Evolutionary conservation across 208 protist genomes (phyloP).

Genomic region (Endotrypanum monterogeii): DNA sequence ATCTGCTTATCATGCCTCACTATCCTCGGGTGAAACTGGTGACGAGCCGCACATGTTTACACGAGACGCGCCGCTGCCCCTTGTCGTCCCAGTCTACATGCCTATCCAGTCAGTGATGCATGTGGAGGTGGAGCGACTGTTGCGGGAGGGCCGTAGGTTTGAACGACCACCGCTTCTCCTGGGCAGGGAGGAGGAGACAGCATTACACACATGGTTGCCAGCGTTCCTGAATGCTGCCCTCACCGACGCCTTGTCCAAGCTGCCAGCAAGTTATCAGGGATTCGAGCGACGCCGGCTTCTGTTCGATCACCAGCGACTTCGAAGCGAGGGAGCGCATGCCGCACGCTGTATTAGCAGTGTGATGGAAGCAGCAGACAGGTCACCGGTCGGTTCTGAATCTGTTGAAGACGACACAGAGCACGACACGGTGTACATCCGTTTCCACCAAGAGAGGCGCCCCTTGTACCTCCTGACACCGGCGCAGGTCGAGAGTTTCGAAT

Average conservation of each 20-base stretch:
- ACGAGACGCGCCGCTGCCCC: neutral
- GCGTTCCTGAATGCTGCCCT: conserved; percentile 14
- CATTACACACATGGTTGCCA: conserved; percentile 29
- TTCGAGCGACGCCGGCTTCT: conserved; percentile 12
- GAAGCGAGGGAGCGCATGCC: conserved; percentile 11
- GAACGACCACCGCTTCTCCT: neutral
- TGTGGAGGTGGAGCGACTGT: conserved; percentile 37
- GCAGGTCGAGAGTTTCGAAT: conserved; percentile 10
- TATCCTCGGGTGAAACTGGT: neutral
- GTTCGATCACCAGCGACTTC: conserved; percentile 17
- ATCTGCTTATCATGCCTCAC: conserved; percentile 9
- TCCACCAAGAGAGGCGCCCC: conserved; percentile 3
- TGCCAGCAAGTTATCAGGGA: conserved; percentile 13
- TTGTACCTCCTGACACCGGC: conserved; percentile 19
- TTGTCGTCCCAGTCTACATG: conserved; percentile 33
- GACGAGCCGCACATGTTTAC: neutral
- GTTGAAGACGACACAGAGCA: neutral
- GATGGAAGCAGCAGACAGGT: neutral
- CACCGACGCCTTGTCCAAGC: conserved; percentile 14
- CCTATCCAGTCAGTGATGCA: conserved; percentile 35
- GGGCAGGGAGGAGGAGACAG: neutral
- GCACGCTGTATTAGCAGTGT: conserved; percentile 10
- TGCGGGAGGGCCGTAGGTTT: conserved; percentile 28
- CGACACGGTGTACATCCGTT: conserved; percentile 12
- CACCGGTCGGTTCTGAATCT: neutral